These are phyloP conservation scores for Chaetoceros muelleri DNA, from an alignment of 108 stramenopile genomes.

Conservation along the genomic window DNA sequence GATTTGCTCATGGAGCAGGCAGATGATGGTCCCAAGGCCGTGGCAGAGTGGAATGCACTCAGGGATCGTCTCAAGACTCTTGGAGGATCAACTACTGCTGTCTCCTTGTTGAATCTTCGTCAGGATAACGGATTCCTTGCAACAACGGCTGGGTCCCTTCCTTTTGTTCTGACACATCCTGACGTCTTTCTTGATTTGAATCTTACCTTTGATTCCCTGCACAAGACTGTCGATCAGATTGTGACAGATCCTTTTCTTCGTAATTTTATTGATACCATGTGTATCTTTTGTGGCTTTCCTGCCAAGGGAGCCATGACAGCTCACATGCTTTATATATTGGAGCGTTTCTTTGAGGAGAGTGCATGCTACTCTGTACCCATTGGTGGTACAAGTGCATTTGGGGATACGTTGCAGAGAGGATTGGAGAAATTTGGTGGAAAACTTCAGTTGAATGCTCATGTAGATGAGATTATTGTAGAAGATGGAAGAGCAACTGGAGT, in stretches of 20 bases:
- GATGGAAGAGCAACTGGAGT: constrained; percentile 83
- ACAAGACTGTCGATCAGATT: constrained; percentile 84
- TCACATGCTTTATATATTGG: constrained; percentile 81
- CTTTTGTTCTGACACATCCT: constrained; percentile 77
- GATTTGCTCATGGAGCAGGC: constrained; percentile 72
- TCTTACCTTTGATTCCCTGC: constrained; percentile 77
- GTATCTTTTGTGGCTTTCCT: constrained; percentile 91
- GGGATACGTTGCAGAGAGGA: constrained; percentile 62
- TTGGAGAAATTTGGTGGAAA: constrained; percentile 81
- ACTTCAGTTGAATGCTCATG: constrained; percentile 82
- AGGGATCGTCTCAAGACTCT: constrained; percentile 71
- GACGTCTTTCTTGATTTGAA: constrained; percentile 83
- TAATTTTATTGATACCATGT: constrained; percentile 90
- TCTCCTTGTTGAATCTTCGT: constrained; percentile 69
- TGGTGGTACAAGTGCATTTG: constrained; percentile 78
- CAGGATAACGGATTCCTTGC: constrained; percentile 86
- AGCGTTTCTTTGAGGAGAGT: constrained; percentile 84
- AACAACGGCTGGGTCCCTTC: constrained; percentile 76
- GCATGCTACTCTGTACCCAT: constrained; percentile 80
- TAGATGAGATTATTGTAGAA: constrained; percentile 85
- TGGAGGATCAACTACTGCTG: constrained; percentile 78
- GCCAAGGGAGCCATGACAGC: constrained; percentile 92
- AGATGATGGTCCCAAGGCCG: constrained; percentile 74
- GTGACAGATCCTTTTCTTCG: constrained; percentile 84
- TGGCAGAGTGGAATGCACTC: constrained; percentile 74